Evolutionary conservation across 164 flowering plant species (phyloP).

Genomic region (Amborella trichopoda): DNA sequence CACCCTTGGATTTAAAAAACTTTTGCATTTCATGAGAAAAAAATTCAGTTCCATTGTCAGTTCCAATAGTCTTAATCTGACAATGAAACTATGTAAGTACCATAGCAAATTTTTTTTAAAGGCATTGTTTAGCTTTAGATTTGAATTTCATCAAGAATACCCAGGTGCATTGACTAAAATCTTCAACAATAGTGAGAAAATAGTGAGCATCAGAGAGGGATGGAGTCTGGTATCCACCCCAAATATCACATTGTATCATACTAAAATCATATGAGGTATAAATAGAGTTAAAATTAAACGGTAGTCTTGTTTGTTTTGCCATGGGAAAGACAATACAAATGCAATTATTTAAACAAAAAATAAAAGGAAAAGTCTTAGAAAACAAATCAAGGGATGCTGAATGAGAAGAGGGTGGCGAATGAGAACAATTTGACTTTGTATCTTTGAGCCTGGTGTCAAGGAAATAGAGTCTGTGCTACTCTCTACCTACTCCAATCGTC

Average conservation of each 20-base stretch:
- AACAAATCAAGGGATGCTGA: too few relatives aligned
- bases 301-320: neutral
- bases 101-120: neutral
- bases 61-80: neutral
- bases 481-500: neutral
- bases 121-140: neutral
- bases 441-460: too few relatives aligned
- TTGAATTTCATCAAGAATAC: neutral
- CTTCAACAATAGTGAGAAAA: slow-evolving; percentile 1
- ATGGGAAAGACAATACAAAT: neutral
- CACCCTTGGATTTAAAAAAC: neutral
- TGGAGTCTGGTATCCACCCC: neutral
- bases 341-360: too few relatives aligned
- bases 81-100: neutral
- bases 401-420: too few relatives aligned
- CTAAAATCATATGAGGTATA: neutral
- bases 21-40: neutral
- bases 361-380: too few relatives aligned
- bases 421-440: too few relatives aligned
- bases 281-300: neutral
- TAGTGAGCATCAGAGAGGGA: slow-evolving; percentile 2
- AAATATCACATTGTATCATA: slow-evolving; percentile 1
- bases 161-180: neutral
- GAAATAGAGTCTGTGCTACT: neutral
- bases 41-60: neutral